phyloP scores from a whole-genome alignment of 2,329 filamentous ascomycete genomes.

The Cytospora paraplurivora region DNA sequence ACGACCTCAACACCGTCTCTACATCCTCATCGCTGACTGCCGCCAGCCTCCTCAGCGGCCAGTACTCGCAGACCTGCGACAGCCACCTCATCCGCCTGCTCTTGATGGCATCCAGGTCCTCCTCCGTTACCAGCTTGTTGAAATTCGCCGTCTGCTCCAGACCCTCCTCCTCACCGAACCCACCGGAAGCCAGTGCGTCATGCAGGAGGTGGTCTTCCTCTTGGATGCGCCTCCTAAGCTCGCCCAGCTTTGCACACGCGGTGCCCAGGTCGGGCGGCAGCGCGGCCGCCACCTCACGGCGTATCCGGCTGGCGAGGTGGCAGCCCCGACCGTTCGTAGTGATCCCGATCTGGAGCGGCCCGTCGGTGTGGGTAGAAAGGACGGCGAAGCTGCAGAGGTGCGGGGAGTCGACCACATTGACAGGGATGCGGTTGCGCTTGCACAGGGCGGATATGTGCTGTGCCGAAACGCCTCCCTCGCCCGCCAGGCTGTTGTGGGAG shows the following conservation, averaged over 20 bases:
- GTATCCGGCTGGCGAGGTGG: slow-evolving; percentile 86
- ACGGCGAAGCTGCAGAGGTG: slow-evolving; percentile 87
- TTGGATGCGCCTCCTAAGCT: slow-evolving; percentile 69
- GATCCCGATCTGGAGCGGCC: slow-evolving; percentile 90
- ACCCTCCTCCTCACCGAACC: slow-evolving; percentile 53
- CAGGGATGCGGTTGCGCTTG: slow-evolving; percentile 76
- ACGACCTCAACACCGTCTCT: slow-evolving; percentile 72
- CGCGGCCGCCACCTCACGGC: slow-evolving; percentile 81
- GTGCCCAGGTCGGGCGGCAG: slow-evolving; percentile 74
- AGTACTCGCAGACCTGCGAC: slow-evolving; percentile 96
- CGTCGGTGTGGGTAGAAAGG: slow-evolving; percentile 85
- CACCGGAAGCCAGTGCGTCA: slow-evolving; percentile 36
- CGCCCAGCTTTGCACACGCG: slow-evolving; percentile 77
- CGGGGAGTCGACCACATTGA: slow-evolving; percentile 90
- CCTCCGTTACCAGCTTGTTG: slow-evolving; percentile 77
- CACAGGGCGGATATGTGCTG: slow-evolving; percentile 73
- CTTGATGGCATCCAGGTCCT: slow-evolving; percentile 72
- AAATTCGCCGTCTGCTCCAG: slow-evolving; percentile 78
- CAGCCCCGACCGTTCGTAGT: slow-evolving; percentile 95
- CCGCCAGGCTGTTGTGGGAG: slow-evolving; percentile 30
- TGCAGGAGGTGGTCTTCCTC: slow-evolving; percentile 64
- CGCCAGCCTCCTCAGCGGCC: slow-evolving; percentile 83
- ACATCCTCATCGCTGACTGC: slow-evolving; percentile 80
- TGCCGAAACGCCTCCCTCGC: slow-evolving; percentile 28
- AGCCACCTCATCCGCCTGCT: slow-evolving; percentile 89